Evolutionary conservation across 768 basidiomycete species (phyloP), one percentile per base, ranked within the genome.

Genomic region (Fomitopsis serialis): DNA sequence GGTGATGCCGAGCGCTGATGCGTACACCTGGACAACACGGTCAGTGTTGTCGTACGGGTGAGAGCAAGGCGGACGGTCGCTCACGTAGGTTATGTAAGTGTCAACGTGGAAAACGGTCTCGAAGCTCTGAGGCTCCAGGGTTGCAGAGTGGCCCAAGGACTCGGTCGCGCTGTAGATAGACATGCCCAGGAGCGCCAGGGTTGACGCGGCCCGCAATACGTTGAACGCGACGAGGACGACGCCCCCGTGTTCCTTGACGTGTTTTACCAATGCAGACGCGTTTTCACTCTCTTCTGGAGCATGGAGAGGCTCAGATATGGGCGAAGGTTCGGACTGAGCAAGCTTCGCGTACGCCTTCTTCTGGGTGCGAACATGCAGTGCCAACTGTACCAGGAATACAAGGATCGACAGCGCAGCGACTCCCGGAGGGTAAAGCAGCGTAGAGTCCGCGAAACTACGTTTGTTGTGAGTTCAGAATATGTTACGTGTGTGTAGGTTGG

Each of bases 121-220:
- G 12, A 85, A 61, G 3, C 67, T 74, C 21, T 85, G 67, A n/a
- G 85, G 71, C 2, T 68, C 64, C 23, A 76, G 65, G 45, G 74
- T 73, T 23, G 73, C 72, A 2, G 77, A 45, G 6, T 81, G 66
- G 23, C 83, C 72, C 2, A 69, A 58, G 32, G 79, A 50, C 56
- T 77, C 78, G 66, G 74, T 75, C 27, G 80, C 63, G 58, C 37
- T 40, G 3, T 74, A 74, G 48, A 79, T 66, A 8, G 78, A 79
- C 15, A 85, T 61, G 3, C 68, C 75, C 21, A 85, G 68, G 17
- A 85, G 71, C 1, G 69, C 64, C 23, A 76, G 65, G 45, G 74
- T 73, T 23, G 74, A 72, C 2, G 77, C 47, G 6, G 81, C 65
- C 24, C 83, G 73, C 2, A 70, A 57, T 25, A 80, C 50, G 57